Percentiles rank a stretch among this genome's conserved stretches.
Conservation (phyloP, 441 rosid species). For the Manihot esculenta region DNA sequence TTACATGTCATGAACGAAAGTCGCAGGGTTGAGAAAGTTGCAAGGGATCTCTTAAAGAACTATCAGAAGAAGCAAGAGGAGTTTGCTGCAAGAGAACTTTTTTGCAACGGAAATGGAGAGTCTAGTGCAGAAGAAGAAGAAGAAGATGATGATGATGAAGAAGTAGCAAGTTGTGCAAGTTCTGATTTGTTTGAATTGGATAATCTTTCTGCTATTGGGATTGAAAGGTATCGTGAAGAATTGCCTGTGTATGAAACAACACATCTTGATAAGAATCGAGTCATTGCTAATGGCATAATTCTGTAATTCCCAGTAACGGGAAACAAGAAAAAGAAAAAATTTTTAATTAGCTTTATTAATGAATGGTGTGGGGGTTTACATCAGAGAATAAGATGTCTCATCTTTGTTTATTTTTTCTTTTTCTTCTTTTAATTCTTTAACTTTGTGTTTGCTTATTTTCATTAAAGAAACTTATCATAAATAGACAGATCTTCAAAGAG, state of each 20-base stretch:
- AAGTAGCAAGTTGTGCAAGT: conserved; percentile 74
- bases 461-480: neutral
- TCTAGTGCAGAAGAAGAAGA: conserved; percentile 23
- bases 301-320: conserved; percentile 55
- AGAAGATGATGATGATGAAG: conserved; percentile 39
- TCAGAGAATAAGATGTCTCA: conserved; percentile 29
- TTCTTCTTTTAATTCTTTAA: neutral
- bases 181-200: conserved; percentile 92
- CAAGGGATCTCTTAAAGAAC: conserved; percentile 54
- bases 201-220: conserved; percentile 67
- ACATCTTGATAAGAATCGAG: conserved; percentile 65
- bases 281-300: conserved; percentile 61
- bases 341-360: conserved; percentile 31
- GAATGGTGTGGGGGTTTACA: conserved; percentile 54
- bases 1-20: conserved; percentile 45
- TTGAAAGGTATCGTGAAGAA: conserved; percentile 71
- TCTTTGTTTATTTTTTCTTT: conserved; percentile 9
- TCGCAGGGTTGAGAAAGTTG: conserved; percentile 65
- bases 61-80: conserved; percentile 48
- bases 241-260: conserved; percentile 95
- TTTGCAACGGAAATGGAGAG: conserved; percentile 17
- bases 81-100: conserved; percentile 18
- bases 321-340: neutral
- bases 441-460: conserved; percentile 9
- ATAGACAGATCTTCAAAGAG: conserved; percentile 10